Base-by-base conservation (phyloP, 306 rosid species). In the Vicia sativa region DNA sequence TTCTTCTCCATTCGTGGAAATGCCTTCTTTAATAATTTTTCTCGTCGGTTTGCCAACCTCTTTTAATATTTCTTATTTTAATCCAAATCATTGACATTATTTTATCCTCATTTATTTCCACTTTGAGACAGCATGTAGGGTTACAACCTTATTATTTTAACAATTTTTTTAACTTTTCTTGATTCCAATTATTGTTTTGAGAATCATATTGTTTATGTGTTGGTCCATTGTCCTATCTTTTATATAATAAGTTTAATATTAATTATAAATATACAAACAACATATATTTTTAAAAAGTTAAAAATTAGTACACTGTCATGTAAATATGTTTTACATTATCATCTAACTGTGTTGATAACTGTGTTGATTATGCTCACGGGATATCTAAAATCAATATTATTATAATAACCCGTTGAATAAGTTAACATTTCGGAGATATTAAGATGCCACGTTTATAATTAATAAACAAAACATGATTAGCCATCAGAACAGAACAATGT, bases 401-500 rank as follows among this genome's bases (percentile, higher is more conserved):
- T 6, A 6, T 61, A 8, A 29, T 39, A 42, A 70, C 25, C 60
- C 39, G 68, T 68, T 41, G 6, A 65, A 19, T 9, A 6, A 67
- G 78, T 76, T 37, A 65, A 67, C 48, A 78, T 74, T 83, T 85
- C 85, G 90, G 65, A 89, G 90, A 88, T 87, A 85, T 87, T 85
- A 82, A 81, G 90, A 81, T 83, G 89, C 76, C 67, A 19, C 62
- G 63, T 79, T 37, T 34, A 16, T 23, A 13, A 60, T 26, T 39
- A 62, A 63, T 63, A 70, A 65, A 76, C 2, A 46, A 74, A 56
- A 54, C 35, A 52, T 49, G 64, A 62, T 61, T 64, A 71, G 37
- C 75, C 21, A 77, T 70, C 54, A 53, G 79, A 65, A 66, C 74
- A 77, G 71, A 14, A 45, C 23, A 2, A 46, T 46, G 15, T 46